Base-by-base conservation (phyloP, 2,329 filamentous ascomycete species). In the Xylariaceae sp. region DNA sequence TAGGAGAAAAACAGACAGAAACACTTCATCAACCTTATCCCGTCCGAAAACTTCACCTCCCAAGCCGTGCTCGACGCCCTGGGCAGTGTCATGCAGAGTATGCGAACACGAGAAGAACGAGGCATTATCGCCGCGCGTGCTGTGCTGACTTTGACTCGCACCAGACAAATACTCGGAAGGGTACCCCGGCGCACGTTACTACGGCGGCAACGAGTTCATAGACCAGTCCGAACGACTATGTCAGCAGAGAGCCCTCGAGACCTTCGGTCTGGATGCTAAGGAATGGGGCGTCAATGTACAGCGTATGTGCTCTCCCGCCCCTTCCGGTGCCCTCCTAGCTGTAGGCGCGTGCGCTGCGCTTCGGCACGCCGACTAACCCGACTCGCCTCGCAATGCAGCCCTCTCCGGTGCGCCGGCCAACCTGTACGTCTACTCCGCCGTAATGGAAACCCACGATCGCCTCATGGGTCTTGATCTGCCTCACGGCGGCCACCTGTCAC, bases 221-320 rank as follows among this genome's bases (percentile, higher is more conserved):
- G 92, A 97, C 68, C 83, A 90, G 67, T 84, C 92, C 5, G 92
- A 97, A 76, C 79, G 87, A 44, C 78, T 96, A 45, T 97, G 92
- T 74, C 94, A 97, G 75, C 81, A 89, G 70, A 85, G 92, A 66
- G 94, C 94, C 16, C 78, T 97, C 12, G 84, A 95, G 73, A 85
- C 92, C 0, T 97, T 95, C 71, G 84, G 87, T 29, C 76, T 97
- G 51, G 86, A 91, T 64, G 76, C 87, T 21, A 86, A 89, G 71
- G 85, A 95, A 74, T 97, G 92, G 92, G 92, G 94, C 57, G 92
- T 97, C 68, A 97, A 97, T 66, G 92, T 97, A 21, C 92, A 97
- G 71, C 80, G 88, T 89, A 71, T 65, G 84, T 70, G 47, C 42
- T 41, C 18, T 19, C 30, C 10, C 10, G 9, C 9, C 7, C 39